Percentiles rank a stretch among this genome's conserved stretches.
phyloP scores from a whole-genome alignment of 139 green algal species.

The Picochlorum sp. region DNA sequence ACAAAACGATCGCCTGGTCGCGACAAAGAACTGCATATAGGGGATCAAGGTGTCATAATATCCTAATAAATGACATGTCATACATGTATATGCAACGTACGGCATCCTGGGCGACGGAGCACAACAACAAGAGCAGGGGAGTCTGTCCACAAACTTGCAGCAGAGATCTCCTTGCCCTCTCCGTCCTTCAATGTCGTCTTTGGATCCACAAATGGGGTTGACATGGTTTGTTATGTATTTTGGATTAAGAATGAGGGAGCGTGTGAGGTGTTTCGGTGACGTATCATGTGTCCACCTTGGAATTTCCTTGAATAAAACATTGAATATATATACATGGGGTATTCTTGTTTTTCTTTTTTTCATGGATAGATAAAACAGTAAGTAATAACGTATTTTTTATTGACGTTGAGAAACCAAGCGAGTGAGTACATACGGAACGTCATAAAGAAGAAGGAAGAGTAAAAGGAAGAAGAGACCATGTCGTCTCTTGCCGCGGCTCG shows the following conservation, averaged over 20 bases:
- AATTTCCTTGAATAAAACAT: no score
- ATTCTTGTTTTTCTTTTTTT: no score
- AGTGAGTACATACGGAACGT: neutral
- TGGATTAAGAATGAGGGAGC: no score
- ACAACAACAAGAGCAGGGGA: constrained; percentile 12
- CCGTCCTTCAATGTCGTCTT: neutral
- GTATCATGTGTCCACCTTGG: no score
- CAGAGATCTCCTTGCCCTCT: neutral
- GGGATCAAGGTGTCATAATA: neutral
- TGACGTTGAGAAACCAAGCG: no score
- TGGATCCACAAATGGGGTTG: neutral
- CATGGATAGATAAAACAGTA: no score
- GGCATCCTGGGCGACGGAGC: constrained; percentile 23
- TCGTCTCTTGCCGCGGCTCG: constrained; percentile 62
- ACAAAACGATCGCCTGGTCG: constrained; percentile 24
- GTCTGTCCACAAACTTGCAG: constrained; percentile 17
- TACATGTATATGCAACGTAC: constrained; percentile 10
- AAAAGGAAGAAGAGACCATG: constrained; percentile 19
- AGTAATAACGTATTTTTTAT: no score
- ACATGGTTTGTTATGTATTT: no score
- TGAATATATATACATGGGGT: no score
- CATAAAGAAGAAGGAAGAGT: neutral
- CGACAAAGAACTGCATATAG: constrained; percentile 30
- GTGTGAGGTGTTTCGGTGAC: no score
- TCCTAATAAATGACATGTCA: no score